phyloP scores from a whole-genome alignment of 2,329 filamentous ascomycete genomes.

The Colletotrichum magnum region DNA sequence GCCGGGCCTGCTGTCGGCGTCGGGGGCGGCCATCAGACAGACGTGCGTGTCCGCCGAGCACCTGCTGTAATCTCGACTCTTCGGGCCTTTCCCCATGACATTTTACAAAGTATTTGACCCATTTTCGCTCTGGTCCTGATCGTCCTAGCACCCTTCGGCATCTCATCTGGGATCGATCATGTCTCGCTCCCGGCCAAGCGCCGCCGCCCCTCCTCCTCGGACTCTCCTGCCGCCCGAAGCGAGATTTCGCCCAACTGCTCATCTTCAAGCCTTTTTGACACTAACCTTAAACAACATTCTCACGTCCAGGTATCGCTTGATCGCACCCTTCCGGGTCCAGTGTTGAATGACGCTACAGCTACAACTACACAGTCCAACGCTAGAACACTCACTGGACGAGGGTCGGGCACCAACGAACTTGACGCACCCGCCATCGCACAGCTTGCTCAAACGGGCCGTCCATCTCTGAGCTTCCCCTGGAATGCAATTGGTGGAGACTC shows the following conservation, averaged over 20 bases:
- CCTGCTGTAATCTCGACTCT: slow-evolving; percentile 9
- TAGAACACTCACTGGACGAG: neutral
- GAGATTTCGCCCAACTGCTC: slow-evolving; percentile 20
- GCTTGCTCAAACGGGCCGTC: slow-evolving; percentile 32
- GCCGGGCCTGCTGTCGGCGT: neutral
- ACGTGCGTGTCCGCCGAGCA: no score
- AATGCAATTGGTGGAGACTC: neutral
- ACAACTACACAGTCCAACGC: no score
- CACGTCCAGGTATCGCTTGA: slow-evolving; percentile 1
- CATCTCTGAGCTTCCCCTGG: slow-evolving; percentile 12
- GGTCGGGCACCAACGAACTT: slow-evolving; percentile 22
- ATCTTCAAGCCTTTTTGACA: slow-evolving; percentile 30
- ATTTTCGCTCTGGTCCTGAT: slow-evolving; percentile 6
- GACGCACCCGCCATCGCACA: slow-evolving; percentile 6
- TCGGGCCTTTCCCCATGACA: slow-evolving; percentile 6
- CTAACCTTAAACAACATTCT: slow-evolving; percentile 18
- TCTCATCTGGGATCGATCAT: slow-evolving; percentile 36
- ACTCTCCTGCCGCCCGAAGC: slow-evolving; percentile 8
- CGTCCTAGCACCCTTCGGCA: slow-evolving; percentile 23
- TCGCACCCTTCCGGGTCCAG: neutral
- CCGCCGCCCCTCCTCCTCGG: slow-evolving; percentile 7
- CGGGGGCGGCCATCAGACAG: slow-evolving; percentile 18
- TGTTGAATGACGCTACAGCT: no score
- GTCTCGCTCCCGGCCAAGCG: slow-evolving; percentile 24
- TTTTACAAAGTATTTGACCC: neutral